Percentiles rank a stretch among this genome's conserved stretches.
phyloP scores from a whole-genome alignment of 2,329 filamentous ascomycete genomes.

The Epichloe gansuensis region DNA sequence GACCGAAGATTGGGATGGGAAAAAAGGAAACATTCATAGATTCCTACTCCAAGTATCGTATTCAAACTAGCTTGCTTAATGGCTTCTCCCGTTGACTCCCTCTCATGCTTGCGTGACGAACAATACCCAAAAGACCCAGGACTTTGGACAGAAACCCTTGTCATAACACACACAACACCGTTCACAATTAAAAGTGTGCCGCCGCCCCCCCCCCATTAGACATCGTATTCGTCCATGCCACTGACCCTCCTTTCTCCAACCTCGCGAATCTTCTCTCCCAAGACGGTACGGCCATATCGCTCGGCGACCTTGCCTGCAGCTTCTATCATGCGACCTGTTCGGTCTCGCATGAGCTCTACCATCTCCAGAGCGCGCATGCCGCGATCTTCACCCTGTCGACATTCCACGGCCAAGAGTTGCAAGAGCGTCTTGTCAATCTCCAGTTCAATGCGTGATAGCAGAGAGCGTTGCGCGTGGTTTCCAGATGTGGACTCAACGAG shows the following conservation, averaged over 20 bases:
- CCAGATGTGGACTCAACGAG: slow-evolving; percentile 52
- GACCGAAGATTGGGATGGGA: neutral
- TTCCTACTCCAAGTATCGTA: neutral
- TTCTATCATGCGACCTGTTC: slow-evolving; percentile 79
- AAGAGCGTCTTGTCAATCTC: slow-evolving; percentile 84
- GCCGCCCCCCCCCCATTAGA: slow-evolving; percentile 2
- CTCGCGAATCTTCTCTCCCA: slow-evolving; percentile 85
- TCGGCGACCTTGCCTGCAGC: slow-evolving; percentile 81
- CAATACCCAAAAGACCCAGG: neutral
- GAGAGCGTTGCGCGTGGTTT: slow-evolving; percentile 46
- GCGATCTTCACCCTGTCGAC: slow-evolving; percentile 79
- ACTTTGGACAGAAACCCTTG: neutral
- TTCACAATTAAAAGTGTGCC: neutral
- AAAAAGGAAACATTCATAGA: neutral
- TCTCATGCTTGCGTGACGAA: neutral
- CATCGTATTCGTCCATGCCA: slow-evolving; percentile 43
- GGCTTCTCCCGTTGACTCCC: neutral
- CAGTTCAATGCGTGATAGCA: slow-evolving; percentile 59
- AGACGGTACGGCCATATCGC: slow-evolving; percentile 64
- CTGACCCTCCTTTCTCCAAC: slow-evolving; percentile 58
- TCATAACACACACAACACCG: neutral
- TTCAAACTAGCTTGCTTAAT: neutral
- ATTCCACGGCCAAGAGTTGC: slow-evolving; percentile 80
- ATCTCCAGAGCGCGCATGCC: slow-evolving; percentile 93
- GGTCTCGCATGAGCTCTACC: slow-evolving; percentile 72